Conservation (phyloP, 345 rosid species). For the Hirschfeldia incana region DNA sequence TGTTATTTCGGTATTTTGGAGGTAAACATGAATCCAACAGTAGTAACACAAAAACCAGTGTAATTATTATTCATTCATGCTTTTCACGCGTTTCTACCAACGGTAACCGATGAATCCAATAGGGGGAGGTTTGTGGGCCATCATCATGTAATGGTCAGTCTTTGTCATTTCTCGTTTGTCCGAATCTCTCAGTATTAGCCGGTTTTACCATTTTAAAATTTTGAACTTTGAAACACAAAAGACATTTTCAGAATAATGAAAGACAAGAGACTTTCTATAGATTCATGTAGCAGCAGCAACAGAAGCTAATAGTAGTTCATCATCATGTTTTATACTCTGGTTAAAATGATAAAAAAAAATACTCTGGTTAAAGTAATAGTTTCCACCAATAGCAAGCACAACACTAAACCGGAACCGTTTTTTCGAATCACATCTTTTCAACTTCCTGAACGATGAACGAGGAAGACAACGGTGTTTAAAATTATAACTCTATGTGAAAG, state of each 20-base stretch:
- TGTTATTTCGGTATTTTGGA: not conserved
- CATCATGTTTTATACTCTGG: not conserved
- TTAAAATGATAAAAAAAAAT: not conserved
- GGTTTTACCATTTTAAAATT: not conserved
- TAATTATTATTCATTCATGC: not conserved
- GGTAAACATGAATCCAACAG: not conserved
- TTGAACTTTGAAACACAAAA: not conserved
- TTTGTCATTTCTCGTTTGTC: not conserved
- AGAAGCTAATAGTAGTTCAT: not conserved
- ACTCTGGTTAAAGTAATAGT: not conserved
- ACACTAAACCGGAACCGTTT: conserved; percentile 18
- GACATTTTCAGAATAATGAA: not conserved
- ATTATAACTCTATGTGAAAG: conserved; percentile 5
- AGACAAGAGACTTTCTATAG: not conserved
- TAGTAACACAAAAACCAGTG: not conserved
- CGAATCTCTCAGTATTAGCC: not conserved
- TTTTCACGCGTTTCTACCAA: not conserved
- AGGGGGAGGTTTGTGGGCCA: not conserved
- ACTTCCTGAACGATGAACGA: conserved; percentile 48
- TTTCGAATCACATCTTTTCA: conserved; percentile 4
- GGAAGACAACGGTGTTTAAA: not conserved
- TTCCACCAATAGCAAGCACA: conserved; percentile 61
- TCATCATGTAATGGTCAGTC: not conserved
- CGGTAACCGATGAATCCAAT: not conserved
- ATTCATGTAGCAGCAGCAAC: not conserved